These are phyloP conservation scores for Fusarium lateritium DNA, from an alignment of 2,329 filamentous ascomycete species.

Conservation along the genomic window DNA sequence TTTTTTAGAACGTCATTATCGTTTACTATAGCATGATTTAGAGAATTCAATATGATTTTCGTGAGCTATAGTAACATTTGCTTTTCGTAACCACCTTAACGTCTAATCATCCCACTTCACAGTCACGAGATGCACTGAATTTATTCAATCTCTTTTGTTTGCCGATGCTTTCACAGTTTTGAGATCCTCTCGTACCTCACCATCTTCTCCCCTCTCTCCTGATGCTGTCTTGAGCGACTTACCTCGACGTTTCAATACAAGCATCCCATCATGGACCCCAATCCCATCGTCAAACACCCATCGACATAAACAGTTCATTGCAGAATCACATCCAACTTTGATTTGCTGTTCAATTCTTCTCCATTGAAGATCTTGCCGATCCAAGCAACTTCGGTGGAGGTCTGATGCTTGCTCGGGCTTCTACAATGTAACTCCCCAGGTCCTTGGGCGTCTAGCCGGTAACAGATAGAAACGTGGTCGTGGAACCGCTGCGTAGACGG, in stretches of 20 bases:
- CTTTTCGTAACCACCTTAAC: too few species aligned
- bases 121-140: slow-evolving; percentile 34
- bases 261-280: background rate
- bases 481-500: slow-evolving; percentile 27
- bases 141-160: slow-evolving; percentile 23
- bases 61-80: too few species aligned
- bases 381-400: slow-evolving; percentile 12
- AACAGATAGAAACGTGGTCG: slow-evolving; percentile 33
- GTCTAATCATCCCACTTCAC: slow-evolving; percentile 36
- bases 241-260: slow-evolving; percentile 3
- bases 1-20: too few species aligned
- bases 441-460: slow-evolving; percentile 1
- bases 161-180: slow-evolving; percentile 7
- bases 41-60: too few species aligned
- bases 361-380: slow-evolving; percentile 41
- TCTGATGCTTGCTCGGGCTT: slow-evolving; percentile 19
- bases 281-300: slow-evolving; percentile 1
- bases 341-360: slow-evolving; percentile 28
- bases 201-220: slow-evolving; percentile 9
- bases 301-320: too few species aligned
- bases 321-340: background rate
- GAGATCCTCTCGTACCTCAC: slow-evolving; percentile 23
- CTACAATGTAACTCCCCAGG: slow-evolving; percentile 17
- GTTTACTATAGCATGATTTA: too few species aligned
- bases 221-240: slow-evolving; percentile 11